Conservation (phyloP, 2,329 filamentous ascomycete species). For the Ophiobolus disseminans region DNA sequence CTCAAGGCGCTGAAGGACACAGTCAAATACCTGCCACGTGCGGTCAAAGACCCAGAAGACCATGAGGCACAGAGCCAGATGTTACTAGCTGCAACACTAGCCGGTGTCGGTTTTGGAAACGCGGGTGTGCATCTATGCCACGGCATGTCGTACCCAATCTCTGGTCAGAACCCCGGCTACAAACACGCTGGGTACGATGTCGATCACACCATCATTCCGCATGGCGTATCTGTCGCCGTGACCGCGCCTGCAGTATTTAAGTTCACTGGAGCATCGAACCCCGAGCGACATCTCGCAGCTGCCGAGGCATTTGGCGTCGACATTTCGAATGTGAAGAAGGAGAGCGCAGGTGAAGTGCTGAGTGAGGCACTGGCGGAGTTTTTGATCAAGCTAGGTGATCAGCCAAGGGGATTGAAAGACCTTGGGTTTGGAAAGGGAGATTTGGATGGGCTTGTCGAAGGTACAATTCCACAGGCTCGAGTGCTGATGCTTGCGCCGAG, state of each 20-base stretch:
- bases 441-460: slow-evolving; percentile 86
- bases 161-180: slow-evolving; percentile 91
- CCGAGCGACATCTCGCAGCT: slow-evolving; percentile 86
- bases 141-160: slow-evolving; percentile 98
- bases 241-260: slow-evolving; percentile 92
- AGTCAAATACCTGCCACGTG: slow-evolving; percentile 89
- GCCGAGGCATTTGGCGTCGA: slow-evolving; percentile 93
- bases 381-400: slow-evolving; percentile 82
- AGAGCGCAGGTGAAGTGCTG: slow-evolving; percentile 87
- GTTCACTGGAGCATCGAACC: slow-evolving; percentile 91
- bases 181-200: slow-evolving; percentile 87
- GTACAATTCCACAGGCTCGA: slow-evolving; percentile 88
- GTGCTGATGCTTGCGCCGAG: slow-evolving; percentile 92
- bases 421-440: slow-evolving; percentile 80
- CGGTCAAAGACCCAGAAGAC: slow-evolving; percentile 87
- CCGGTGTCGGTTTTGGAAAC: slow-evolving; percentile 96
- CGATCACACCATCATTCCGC: slow-evolving; percentile 81
- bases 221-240: slow-evolving; percentile 94
- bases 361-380: slow-evolving; percentile 84
- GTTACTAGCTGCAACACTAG: slow-evolving; percentile 91
- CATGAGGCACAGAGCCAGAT: slow-evolving; percentile 93
- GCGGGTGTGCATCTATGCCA: slow-evolving; percentile 91
- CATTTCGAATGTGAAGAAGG: slow-evolving; percentile 82
- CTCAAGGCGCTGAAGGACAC: slow-evolving; percentile 82
- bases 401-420: slow-evolving; percentile 83